These are phyloP conservation scores for Cladobotryum mycophilum DNA, from an alignment of 2,329 filamentous ascomycete species.

Conservation along the genomic window DNA sequence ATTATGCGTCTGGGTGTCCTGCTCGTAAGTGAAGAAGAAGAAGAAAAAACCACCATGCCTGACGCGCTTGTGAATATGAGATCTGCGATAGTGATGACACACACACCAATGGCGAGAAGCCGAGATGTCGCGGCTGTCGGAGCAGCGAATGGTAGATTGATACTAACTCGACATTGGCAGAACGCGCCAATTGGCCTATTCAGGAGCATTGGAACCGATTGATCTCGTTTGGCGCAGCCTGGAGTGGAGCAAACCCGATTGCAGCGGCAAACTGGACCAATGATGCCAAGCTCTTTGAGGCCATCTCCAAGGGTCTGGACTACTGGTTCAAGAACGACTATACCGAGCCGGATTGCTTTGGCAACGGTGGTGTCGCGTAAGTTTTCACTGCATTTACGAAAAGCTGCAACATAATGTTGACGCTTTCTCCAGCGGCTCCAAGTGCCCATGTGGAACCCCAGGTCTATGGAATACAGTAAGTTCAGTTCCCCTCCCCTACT, in stretches of 20 bases:
- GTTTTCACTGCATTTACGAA: background rate
- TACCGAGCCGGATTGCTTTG: slow-evolving; percentile 15
- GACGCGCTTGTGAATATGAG: background rate
- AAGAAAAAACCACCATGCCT: background rate
- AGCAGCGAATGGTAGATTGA: background rate
- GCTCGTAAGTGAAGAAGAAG: slow-evolving; percentile 18
- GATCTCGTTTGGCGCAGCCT: slow-evolving; percentile 18
- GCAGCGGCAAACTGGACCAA: slow-evolving; percentile 14
- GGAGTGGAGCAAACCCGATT: slow-evolving; percentile 17
- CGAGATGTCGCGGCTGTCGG: too few species aligned
- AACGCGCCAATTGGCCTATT: slow-evolving; percentile 20
- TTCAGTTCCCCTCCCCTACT: background rate
- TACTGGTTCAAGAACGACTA: slow-evolving; percentile 21
- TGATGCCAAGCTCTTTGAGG: slow-evolving; percentile 9
- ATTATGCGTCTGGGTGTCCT: slow-evolving; percentile 17
- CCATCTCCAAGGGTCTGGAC: slow-evolving; percentile 15
- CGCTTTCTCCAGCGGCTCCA: background rate
- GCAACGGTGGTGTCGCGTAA: slow-evolving; percentile 15
- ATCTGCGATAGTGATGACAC: background rate
- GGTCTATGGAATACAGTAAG: slow-evolving; percentile 18
- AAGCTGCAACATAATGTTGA: background rate
- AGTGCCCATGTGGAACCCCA: slow-evolving; percentile 15
- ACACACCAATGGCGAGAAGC: too few species aligned
- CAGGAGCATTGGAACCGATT: slow-evolving; percentile 20
- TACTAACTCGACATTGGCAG: slow-evolving; percentile 4